Percentiles rank a stretch among this genome's conserved stretches.
phyloP scores from a whole-genome alignment of 176 grass and related monocot genomes.

The Carex pumila region DNA sequence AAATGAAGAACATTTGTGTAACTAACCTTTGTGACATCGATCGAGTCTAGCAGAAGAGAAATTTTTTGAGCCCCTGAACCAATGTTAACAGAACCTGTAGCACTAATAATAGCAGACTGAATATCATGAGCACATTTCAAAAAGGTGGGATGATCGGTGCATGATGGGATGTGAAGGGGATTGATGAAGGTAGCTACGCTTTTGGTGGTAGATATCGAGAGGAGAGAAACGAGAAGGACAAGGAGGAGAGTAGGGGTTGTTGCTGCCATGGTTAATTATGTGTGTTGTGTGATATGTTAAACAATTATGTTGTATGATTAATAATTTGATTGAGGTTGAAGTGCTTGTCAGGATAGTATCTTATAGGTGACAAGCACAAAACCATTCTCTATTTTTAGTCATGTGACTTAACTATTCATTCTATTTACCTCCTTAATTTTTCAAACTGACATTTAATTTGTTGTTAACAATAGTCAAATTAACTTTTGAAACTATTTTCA shows the following conservation, averaged over 20 bases:
- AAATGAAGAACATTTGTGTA: neutral
- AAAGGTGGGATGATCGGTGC: neutral
- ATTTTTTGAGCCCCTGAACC: neutral
- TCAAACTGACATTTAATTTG: neutral
- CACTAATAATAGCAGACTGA: neutral
- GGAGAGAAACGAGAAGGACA: neutral
- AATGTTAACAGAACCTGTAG: neutral
- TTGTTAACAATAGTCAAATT: neutral
- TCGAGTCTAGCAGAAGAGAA: neutral
- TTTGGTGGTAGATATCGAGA: neutral
- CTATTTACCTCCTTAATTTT: neutral
- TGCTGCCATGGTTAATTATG: neutral
- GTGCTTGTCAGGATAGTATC: neutral
- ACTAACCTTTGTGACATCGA: neutral
- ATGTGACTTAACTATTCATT: neutral
- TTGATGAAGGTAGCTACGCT: neutral
- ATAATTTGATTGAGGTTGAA: neutral
- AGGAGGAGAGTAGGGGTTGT: neutral
- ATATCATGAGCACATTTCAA: neutral
- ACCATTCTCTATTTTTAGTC: constrained; percentile 10
- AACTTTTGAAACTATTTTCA: neutral
- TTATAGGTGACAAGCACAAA: neutral
- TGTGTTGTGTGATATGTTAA: neutral
- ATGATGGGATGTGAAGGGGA: neutral
- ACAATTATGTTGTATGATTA: neutral